Evolutionary conservation across 495 filamentous ascomycete genomes (phyloP).

Genomic region (Lindgomyces ingoldianus): DNA sequence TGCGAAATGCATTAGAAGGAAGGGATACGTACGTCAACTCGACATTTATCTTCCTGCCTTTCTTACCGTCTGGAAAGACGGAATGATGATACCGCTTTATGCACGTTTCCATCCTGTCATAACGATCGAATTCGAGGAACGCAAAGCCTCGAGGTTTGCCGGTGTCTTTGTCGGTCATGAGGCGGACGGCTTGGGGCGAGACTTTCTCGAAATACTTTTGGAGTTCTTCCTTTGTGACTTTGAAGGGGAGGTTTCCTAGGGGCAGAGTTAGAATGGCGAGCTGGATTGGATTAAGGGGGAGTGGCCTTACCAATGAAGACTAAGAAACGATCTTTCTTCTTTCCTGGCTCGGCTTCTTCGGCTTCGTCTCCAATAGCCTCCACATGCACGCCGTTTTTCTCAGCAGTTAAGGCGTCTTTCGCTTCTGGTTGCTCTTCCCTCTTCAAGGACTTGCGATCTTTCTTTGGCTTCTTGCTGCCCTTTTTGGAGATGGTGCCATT

Average conservation of each 20-base stretch:
- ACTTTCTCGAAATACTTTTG: slow-evolving; percentile 75
- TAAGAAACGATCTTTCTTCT: slow-evolving; percentile 70
- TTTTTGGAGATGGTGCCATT: not conserved
- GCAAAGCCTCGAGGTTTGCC: slow-evolving; percentile 79
- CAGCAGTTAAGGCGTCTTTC: slow-evolving; percentile 25
- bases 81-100: slow-evolving; percentile 87
- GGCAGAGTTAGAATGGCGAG: slow-evolving; percentile 21
- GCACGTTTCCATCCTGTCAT: slow-evolving; percentile 91
- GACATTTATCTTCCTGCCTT: slow-evolving; percentile 77
- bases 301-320: slow-evolving; percentile 69
- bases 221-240: slow-evolving; percentile 67
- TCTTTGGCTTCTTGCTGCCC: slow-evolving; percentile 40
- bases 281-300: not conserved
- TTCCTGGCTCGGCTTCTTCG: slow-evolving; percentile 39
- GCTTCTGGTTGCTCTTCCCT: slow-evolving; percentile 11
- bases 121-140: slow-evolving; percentile 89
- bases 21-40: slow-evolving; percentile 62
- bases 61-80: slow-evolving; percentile 68
- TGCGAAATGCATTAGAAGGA: not conserved
- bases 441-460: slow-evolving; percentile 42
- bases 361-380: slow-evolving; percentile 12
- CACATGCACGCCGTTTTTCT: slow-evolving; percentile 3
- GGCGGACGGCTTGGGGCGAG: slow-evolving; percentile 69
- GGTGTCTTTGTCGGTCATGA: slow-evolving; percentile 69
- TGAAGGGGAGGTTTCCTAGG: slow-evolving; percentile 83